These are phyloP conservation scores for Picea engelmannii DNA, from an alignment of 83 land plant species.

Conservation along the genomic window DNA sequence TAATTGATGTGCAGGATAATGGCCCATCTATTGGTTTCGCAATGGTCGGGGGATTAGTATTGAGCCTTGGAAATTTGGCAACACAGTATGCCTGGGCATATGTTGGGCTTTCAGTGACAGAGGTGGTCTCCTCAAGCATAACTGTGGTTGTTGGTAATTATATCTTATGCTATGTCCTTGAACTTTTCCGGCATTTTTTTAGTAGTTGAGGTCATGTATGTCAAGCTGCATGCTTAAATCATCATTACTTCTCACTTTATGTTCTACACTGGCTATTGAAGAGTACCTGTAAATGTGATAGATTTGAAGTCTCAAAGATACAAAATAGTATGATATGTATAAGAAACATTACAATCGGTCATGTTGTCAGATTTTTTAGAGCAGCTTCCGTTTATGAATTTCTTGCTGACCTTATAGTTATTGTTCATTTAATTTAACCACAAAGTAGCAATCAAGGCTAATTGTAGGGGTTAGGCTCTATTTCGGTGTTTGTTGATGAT, in stretches of 20 bases:
- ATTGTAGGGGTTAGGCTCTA: too few relatives aligned
- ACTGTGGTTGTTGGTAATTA: constrained; percentile 90
- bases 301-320: too few relatives aligned
- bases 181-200: constrained; percentile 11
- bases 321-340: background rate
- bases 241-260: background rate
- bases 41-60: constrained; percentile 88
- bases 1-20: constrained; percentile 68
- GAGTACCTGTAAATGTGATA: too few relatives aligned
- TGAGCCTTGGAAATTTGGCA: constrained; percentile 88
- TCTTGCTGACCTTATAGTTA: too few relatives aligned
- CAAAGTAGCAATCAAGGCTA: too few relatives aligned
- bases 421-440: too few relatives aligned
- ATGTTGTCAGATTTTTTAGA: background rate
- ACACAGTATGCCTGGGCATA: constrained; percentile 98
- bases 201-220: background rate
- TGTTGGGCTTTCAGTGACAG: constrained; percentile 93
- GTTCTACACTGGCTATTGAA: too few relatives aligned
- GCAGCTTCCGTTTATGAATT: too few relatives aligned
- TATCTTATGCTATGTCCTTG: constrained; percentile 11
- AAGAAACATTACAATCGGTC: background rate
- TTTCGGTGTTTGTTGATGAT: too few relatives aligned
- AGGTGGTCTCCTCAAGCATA: constrained; percentile 87
- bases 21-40: constrained; percentile 91
- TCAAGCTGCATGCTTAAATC: background rate